Base-by-base conservation (phyloP, 2,329 filamentous ascomycete species). In the Ophiostoma sp. region DNA sequence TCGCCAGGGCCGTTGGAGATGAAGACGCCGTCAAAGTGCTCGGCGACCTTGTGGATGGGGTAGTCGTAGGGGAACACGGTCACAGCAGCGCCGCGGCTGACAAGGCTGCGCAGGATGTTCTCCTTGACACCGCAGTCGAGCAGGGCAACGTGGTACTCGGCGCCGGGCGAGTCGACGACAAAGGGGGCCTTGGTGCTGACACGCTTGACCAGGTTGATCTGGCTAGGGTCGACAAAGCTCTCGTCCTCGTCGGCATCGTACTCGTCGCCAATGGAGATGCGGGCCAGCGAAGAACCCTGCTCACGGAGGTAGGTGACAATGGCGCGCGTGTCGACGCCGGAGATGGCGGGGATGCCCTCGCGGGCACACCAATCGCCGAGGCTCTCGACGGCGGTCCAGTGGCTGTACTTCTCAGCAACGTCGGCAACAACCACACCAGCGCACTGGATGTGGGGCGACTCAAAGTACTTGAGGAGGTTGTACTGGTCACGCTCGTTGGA, bases 81-180 rank as follows among this genome's bases (percentile, higher is more conserved):
- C 72, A 96, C 91, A 72, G 91, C 93, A 67, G 93, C 92, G 70
- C 95, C 95, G 72, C 95, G 93, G 80, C 86, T 89, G 76, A 98
- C 93, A 70, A 99, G 84, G 78, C 91, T 96, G 76, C 95, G 92
- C 70, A 99, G 88, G 75, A 99, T 99, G 83, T 99, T 99, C 86
- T 99, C 95, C 87, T 99, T 99, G 74, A 98, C 95, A 83, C 95
- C 95, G 76, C 95, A 99, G 81, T 99, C 95, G 77, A 99, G 90
- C 74, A 99, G 85, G 69, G 94, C 95, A 74, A 99, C 87, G 81
- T 99, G 95, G 78, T 92, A 89, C 75, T 90, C 87, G 72, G 94
- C 92, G 73, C 89, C 86, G 44, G 88, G 86, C 66, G 93, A 93
- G 78, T 91, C 90, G 73, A 98, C 90, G 75, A 98, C 92, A 83